phyloP scores from a whole-genome alignment of 805 yeast species.

The Cyberlindnera euphorbiiphila region DNA sequence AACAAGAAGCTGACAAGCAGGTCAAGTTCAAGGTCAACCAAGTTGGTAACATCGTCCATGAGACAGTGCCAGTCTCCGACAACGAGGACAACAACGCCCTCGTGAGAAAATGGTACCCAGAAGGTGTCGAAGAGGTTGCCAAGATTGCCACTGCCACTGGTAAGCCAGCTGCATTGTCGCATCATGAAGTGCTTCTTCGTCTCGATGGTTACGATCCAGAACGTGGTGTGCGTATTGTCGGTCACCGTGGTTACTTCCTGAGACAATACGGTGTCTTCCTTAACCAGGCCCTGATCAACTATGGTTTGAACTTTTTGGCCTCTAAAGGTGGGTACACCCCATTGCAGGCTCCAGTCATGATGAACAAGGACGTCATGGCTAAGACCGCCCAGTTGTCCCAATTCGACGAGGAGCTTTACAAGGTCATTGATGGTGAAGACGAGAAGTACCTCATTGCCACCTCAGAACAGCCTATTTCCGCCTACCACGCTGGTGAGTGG shows the following conservation, averaged over 20 bases:
- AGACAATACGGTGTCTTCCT: conserved; percentile 94
- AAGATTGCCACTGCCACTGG: conserved; percentile 75
- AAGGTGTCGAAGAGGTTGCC: conserved; percentile 54
- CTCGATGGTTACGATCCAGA: conserved; percentile 98
- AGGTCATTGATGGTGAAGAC: conserved; percentile 94
- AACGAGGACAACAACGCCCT: conserved; percentile 91
- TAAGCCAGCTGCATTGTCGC: conserved; percentile 75
- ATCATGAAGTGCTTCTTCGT: conserved; percentile 91
- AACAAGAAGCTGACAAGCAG: conserved; percentile 73
- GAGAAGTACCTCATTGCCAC: conserved; percentile 98
- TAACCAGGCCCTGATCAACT: conserved; percentile 96
- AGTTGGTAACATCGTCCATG: conserved; percentile 93
- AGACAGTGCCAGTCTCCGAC: conserved; percentile 78
- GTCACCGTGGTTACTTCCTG: conserved; percentile 97
- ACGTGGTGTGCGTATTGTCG: conserved; percentile 95
- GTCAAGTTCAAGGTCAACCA: conserved; percentile 79
- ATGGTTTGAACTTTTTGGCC: conserved; percentile 83
- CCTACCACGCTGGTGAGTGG: conserved; percentile 97
- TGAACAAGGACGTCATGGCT: conserved; percentile 99
- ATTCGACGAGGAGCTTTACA: conserved; percentile 96
- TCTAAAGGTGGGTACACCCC: conserved; percentile 79
- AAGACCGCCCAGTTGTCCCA: conserved; percentile 97
- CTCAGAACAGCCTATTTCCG: conserved; percentile 98
- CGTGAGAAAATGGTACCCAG: conserved; percentile 85
- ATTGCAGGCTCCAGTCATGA: conserved; percentile 98